A percentile compares a stretch with the other conserved stretches of the same genome.
Evolutionary conservation across 306 rosid species (phyloP).

Genomic region (Argentina anserina): DNA sequence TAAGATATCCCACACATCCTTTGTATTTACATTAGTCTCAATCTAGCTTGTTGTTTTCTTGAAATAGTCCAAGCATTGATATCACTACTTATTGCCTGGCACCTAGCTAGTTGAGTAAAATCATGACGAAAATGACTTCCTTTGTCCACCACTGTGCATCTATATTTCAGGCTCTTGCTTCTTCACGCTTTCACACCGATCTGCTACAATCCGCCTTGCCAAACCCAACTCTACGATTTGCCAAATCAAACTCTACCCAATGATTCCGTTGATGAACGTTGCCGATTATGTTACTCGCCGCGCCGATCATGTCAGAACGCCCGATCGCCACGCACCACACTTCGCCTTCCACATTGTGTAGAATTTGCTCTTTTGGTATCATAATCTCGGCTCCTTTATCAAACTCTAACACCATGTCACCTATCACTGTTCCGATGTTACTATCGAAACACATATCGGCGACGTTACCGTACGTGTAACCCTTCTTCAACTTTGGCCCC

Average conservation of each 20-base stretch:
- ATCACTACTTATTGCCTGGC: not conserved
- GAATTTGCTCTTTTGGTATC: constrained; percentile 38
- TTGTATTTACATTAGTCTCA: not conserved
- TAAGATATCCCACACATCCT: not conserved
- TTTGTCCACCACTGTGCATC: not conserved
- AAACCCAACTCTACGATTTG: constrained; percentile 55
- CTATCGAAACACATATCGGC: constrained; percentile 76
- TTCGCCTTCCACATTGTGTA: constrained; percentile 70
- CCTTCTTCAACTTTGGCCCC: constrained; percentile 58
- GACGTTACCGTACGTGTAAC: constrained; percentile 50
- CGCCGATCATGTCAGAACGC: constrained; percentile 63
- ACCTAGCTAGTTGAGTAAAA: not conserved
- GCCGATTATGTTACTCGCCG: constrained; percentile 72
- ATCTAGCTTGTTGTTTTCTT: not conserved
- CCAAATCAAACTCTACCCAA: constrained; percentile 86
- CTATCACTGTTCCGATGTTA: constrained; percentile 52
- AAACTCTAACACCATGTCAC: constrained; percentile 62
- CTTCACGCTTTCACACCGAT: constrained; percentile 15
- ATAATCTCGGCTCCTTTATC: constrained; percentile 71
- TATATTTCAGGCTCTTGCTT: not conserved
- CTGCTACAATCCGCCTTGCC: constrained; percentile 73
- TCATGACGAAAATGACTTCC: not conserved
- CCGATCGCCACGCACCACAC: constrained; percentile 78
- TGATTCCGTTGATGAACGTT: constrained; percentile 73
- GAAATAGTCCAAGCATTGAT: not conserved